Percentiles rank a stretch among this genome's conserved stretches.
These are phyloP conservation scores for Nevesoporus exiguus DNA, from an alignment of 768 basidiomycete genomes.

Conservation along the genomic window DNA sequence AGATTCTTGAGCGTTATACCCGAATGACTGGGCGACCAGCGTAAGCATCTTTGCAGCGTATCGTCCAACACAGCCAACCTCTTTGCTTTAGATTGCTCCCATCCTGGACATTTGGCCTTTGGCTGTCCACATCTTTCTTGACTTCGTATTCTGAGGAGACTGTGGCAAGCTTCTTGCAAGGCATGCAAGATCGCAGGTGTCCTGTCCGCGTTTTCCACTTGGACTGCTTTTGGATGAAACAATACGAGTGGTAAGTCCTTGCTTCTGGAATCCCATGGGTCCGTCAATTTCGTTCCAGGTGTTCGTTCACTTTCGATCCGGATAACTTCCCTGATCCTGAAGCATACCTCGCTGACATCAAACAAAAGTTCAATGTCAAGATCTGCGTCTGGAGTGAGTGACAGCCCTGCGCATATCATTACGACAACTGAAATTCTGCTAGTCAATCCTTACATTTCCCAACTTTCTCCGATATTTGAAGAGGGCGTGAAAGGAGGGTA, in stretches of 20 bases:
- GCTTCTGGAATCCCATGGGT: not conserved
- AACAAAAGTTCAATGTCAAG: conserved; percentile 61
- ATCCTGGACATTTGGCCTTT: conserved; percentile 73
- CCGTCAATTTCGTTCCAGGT: conserved; percentile 40
- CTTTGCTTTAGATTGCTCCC: conserved; percentile 51
- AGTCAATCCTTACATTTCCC: conserved; percentile 78
- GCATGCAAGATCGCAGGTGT: conserved; percentile 62
- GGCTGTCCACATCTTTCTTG: conserved; percentile 75
- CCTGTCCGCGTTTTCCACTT: conserved; percentile 70
- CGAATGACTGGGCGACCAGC: conserved; percentile 21
- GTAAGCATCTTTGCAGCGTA: conserved; percentile 1
- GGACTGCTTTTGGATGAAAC: conserved; percentile 77
- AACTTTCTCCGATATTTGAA: conserved; percentile 63
- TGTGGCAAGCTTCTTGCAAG: conserved; percentile 65
- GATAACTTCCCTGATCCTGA: conserved; percentile 73
- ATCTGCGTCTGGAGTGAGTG: conserved; percentile 68
- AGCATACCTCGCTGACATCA: conserved; percentile 58
- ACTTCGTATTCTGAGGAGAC: conserved; percentile 67
- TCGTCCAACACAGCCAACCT: not conserved
- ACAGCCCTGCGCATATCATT: not conserved
- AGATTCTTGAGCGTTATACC: conserved; percentile 21
- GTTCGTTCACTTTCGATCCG: conserved; percentile 74
- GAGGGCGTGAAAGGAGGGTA: conserved; percentile 66
- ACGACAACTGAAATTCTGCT: conserved; percentile 3
- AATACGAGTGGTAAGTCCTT: conserved; percentile 55